Conservation (phyloP, 2,329 filamentous ascomycete species). For the Neofusicoccum ribis region DNA sequence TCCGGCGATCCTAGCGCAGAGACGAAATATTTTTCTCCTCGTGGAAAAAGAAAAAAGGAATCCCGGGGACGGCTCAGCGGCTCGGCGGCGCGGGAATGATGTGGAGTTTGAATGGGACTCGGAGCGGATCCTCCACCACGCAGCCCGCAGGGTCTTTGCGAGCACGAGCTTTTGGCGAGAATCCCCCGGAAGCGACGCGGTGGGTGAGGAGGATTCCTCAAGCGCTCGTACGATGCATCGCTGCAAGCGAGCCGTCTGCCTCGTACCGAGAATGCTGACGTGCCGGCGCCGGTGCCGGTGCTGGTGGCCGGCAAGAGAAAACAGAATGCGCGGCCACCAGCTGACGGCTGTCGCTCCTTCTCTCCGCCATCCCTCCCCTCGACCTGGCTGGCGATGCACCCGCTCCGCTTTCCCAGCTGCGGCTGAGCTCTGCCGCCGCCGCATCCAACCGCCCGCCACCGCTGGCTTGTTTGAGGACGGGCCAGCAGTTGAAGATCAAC, state of each 20-base stretch:
- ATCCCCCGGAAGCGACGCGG: background rate
- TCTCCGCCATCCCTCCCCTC: no score
- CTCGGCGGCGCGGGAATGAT: background rate
- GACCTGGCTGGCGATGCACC: no score
- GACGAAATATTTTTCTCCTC: no score
- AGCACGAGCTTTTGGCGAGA: background rate
- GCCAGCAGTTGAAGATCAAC: no score
- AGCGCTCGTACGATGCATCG: slow-evolving; percentile 4
- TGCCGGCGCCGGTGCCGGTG: background rate
- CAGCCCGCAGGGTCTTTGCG: background rate
- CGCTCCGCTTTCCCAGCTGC: no score
- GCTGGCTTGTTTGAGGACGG: no score
- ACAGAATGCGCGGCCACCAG: background rate
- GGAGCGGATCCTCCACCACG: background rate
- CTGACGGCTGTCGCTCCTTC: background rate
- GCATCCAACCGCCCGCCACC: no score
- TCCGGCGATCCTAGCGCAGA: background rate
- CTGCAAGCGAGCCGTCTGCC: background rate
- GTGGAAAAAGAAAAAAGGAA: no score
- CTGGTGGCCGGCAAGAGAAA: background rate
- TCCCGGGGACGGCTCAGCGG: no score
- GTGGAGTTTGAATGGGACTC: background rate
- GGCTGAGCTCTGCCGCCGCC: no score
- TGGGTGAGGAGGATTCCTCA: background rate
- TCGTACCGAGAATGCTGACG: background rate